Percentiles rank a stretch among this genome's conserved stretches.
phyloP scores from a whole-genome alignment of 306 rosid genomes.

The Prunus kanzakura region DNA sequence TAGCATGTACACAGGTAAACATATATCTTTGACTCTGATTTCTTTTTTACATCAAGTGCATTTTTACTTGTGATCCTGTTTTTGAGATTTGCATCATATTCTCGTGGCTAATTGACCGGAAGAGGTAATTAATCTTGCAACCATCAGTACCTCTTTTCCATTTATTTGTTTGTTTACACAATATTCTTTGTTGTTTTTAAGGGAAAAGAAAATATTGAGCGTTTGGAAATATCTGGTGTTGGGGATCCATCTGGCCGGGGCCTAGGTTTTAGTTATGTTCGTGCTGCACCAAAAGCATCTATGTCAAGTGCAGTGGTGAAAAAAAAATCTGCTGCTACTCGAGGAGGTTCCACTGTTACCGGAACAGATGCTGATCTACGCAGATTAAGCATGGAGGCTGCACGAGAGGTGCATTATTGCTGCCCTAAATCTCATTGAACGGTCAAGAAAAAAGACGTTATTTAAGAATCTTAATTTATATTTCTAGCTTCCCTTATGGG shows the following conservation, averaged over 20 bases:
- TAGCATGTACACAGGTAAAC: conserved; percentile 91
- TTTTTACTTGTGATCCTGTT: background rate
- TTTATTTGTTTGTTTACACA: background rate
- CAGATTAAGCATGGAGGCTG: conserved; percentile 99
- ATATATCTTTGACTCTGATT: conserved; percentile 17
- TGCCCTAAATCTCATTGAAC: background rate
- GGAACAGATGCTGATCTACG: conserved; percentile 99
- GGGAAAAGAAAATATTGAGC: conserved; percentile 95
- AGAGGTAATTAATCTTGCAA: background rate
- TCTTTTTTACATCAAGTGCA: background rate
- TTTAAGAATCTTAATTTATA: background rate
- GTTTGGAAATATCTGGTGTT: conserved; percentile 92
- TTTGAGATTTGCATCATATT: background rate
- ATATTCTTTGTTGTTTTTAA: conserved; percentile 19
- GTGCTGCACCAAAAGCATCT: conserved; percentile 81
- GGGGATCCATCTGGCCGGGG: conserved; percentile 99
- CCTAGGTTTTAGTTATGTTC: conserved; percentile 88
- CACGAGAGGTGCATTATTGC: conserved; percentile 64
- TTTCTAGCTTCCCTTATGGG: background rate
- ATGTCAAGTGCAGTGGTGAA: conserved; percentile 71
- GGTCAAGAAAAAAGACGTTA: no score
- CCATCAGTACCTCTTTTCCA: background rate
- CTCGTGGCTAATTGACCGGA: background rate
- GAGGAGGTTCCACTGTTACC: conserved; percentile 90
- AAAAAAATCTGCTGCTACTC: conserved; percentile 67